These are phyloP conservation scores for Malus hybrid DNA, from an alignment of 331 rosid genomes.

Conservation along the genomic window DNA sequence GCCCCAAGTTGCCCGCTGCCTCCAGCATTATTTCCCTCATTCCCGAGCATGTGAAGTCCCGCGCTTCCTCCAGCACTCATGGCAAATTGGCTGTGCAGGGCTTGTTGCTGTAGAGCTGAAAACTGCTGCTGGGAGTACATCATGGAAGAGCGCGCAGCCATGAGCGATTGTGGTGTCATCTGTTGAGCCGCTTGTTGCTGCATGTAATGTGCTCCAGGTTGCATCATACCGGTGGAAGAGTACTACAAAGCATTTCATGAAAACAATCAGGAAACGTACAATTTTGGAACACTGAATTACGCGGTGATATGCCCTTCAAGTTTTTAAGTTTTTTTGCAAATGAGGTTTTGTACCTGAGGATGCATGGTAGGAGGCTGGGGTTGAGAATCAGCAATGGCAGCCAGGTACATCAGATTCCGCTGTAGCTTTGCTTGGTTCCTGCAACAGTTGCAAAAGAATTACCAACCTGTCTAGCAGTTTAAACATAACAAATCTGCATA, in stretches of 20 bases:
- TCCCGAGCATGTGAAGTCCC: conserved; percentile 77
- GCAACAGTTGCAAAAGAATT: neutral
- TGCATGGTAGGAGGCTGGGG: conserved; percentile 85
- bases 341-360: conserved; percentile 59
- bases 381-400: conserved; percentile 99
- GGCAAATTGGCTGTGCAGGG: conserved; percentile 60
- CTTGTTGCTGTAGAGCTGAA: conserved; percentile 73
- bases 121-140: conserved; percentile 74
- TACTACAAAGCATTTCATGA: conserved; percentile 37
- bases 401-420: conserved; percentile 95
- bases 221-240: conserved; percentile 62
- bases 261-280: neutral
- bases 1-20: conserved; percentile 41
- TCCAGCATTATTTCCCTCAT: conserved; percentile 52
- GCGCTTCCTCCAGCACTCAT: conserved; percentile 48
- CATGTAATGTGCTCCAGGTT: conserved; percentile 75
- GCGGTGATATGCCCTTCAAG: neutral
- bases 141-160: conserved; percentile 88
- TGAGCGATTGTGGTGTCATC: conserved; percentile 79
- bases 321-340: neutral
- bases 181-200: conserved; percentile 81
- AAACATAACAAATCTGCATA: neutral
- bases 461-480: neutral
- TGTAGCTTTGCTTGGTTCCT: conserved; percentile 98
- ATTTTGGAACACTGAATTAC: neutral